A percentile compares a stretch with the other conserved stretches of the same genome.
These are phyloP conservation scores for Phytophthora brassicae DNA, from an alignment of 352 stramenopile genomes.

Conservation along the genomic window DNA sequence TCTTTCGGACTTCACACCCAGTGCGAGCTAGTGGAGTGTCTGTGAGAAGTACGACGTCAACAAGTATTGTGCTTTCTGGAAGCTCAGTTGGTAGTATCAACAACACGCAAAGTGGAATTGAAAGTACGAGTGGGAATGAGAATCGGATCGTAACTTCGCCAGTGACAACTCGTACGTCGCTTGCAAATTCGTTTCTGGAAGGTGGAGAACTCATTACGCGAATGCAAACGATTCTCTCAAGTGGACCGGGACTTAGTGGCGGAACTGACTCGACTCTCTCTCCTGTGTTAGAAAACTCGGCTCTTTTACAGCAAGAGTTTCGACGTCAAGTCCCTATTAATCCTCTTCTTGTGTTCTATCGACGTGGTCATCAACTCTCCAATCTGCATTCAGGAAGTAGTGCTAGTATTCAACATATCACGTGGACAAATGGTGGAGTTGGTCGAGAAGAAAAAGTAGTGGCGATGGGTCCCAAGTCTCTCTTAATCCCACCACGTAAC, in stretches of 20 bases:
- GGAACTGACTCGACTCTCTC: conserved; percentile 23
- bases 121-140: neutral
- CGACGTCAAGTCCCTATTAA: conserved; percentile 50
- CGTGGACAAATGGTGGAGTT: conserved; percentile 45
- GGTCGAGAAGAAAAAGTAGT: conserved; percentile 53
- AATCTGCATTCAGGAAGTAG: neutral
- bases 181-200: conserved; percentile 69
- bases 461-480: conserved; percentile 41
- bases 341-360: conserved; percentile 44
- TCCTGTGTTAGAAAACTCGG: conserved; percentile 50
- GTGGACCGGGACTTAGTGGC: conserved; percentile 20
- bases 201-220: conserved; percentile 62
- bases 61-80: conserved; percentile 22
- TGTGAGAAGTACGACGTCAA: neutral
- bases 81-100: conserved; percentile 12
- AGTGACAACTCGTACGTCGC: conserved; percentile 29
- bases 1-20: conserved; percentile 87
- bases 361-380: conserved; percentile 22
- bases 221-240: conserved; percentile 73
- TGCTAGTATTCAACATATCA: conserved; percentile 48
- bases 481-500: conserved; percentile 64
- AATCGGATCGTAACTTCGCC: conserved; percentile 23
- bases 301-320: conserved; percentile 52
- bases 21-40: conserved; percentile 24
- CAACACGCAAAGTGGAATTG: neutral